Base-by-base conservation (phyloP, 441 rosid species). In the Dalechampia spathulata region DNA sequence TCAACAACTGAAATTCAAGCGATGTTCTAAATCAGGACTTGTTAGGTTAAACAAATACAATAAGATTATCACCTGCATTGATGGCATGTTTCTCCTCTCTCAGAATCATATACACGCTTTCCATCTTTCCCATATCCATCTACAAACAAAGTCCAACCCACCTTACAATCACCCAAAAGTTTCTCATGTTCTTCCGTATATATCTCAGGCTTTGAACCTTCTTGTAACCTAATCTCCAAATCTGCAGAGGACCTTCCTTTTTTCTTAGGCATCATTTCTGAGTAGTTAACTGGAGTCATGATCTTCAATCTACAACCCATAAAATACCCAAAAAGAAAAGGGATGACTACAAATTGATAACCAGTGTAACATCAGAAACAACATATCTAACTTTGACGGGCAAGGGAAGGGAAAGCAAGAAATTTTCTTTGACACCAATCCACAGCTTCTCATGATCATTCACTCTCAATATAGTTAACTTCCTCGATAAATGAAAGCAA, bases 51-150 rank as follows among this genome's bases (percentile, higher is more conserved):
- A 36, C 23, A 16, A 46, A 19, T 16, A 55, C 11, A 47, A 55
- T 23, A 38, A 44, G n/a, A 10, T 16, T 19, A 64, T 52, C 8
- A 84, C 95, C 97, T 78, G 86, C 95, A 90, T 36, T 90, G 93
- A 64, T 90, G 95, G 75, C 97, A 90, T 68, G 95, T 78, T 69
- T 84, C 81, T 38, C 90, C 97, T 10, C 67, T 79, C 20, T 73
- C 32, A 2, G 76, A 77, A 77, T 90, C 90, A 74, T 86, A 84
- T 52, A 86, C 75, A 58, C 87, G 75, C 58, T 57, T 79, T 9
- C 95, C 90, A 53, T 84, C 80, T 38, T 58, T 59, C 39, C 67
- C 89, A 49, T 54, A 78, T 2, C 92, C 97, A 69, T 89, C 92
- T 37, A 79, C 87, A 30, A 67, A 82, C 53, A 64, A 60, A 2